phyloP scores from a whole-genome alignment of 176 grass and related monocot species.

The Zizania latifolia region DNA sequence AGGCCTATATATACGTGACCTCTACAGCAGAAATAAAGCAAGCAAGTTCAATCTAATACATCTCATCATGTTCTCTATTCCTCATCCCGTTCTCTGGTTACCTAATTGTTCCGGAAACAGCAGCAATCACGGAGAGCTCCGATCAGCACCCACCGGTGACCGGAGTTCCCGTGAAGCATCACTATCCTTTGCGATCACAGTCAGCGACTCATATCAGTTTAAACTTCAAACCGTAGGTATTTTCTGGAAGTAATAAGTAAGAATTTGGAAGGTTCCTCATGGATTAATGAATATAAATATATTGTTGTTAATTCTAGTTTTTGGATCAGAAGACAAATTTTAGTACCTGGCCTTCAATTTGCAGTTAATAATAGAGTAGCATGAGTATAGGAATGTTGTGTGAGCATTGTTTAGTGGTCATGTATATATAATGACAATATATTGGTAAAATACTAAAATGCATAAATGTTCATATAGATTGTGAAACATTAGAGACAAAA shows the following conservation, averaged over 20 bases:
- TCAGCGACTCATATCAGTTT: too few relatives aligned
- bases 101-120: too few relatives aligned
- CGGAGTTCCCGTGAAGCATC: too few relatives aligned
- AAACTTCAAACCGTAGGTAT: neutral
- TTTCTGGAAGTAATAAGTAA: neutral
- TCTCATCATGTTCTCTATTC: too few relatives aligned
- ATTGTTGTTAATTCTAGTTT: neutral
- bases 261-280: neutral
- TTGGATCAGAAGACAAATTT: neutral
- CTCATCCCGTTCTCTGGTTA: too few relatives aligned
- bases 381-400: neutral
- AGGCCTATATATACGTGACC: too few relatives aligned
- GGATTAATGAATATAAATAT: neutral
- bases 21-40: too few relatives aligned
- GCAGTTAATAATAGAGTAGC: neutral
- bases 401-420: neutral
- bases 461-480: neutral
- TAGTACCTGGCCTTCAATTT: neutral
- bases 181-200: too few relatives aligned
- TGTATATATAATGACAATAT: neutral
- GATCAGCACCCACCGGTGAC: too few relatives aligned
- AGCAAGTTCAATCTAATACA: too few relatives aligned
- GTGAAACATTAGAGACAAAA: neutral
- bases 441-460: too few relatives aligned
- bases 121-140: too few relatives aligned